Conservation (phyloP, 106 monocot genomes). For the Vanilla planifolia region DNA sequence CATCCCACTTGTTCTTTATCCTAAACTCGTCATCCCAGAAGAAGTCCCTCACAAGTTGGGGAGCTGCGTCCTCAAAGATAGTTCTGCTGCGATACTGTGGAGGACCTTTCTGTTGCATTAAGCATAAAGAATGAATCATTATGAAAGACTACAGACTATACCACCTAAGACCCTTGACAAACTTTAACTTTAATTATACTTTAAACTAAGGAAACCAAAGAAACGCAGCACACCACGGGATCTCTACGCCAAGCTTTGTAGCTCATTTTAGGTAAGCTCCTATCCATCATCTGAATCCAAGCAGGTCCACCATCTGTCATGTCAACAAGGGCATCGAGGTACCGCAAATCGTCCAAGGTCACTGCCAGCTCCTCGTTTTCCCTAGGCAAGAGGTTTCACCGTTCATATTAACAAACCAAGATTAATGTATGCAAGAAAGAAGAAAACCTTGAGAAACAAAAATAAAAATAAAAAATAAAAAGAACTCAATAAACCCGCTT, state of each 20-base stretch:
- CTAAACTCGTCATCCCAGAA: slow-evolving; percentile 88
- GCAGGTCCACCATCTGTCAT: slow-evolving; percentile 59
- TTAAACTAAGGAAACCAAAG: not conserved
- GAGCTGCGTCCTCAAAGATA: slow-evolving; percentile 62
- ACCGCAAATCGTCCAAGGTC: slow-evolving; percentile 55
- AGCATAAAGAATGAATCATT: not conserved
- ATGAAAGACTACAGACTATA: too few relatives aligned
- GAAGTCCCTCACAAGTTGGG: slow-evolving; percentile 77
- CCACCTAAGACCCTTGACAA: not conserved
- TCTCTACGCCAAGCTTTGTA: slow-evolving; percentile 90
- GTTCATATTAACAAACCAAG: too few relatives aligned
- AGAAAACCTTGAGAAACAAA: slow-evolving; percentile 4
- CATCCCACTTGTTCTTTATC: slow-evolving; percentile 74
- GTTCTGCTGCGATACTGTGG: slow-evolving; percentile 82
- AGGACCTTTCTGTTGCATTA: slow-evolving; percentile 41
- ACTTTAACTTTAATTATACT: not conserved
- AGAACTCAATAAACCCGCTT: not conserved
- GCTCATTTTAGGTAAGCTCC: slow-evolving; percentile 38
- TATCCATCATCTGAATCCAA: slow-evolving; percentile 85
- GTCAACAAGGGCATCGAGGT: slow-evolving; percentile 61
- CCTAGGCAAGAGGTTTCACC: slow-evolving; percentile 13
- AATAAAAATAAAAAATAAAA: not conserved
- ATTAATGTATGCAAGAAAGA: too few relatives aligned
- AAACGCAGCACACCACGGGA: slow-evolving; percentile 39
- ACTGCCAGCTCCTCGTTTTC: slow-evolving; percentile 41